Conservation (phyloP, 2,329 filamentous ascomycete species). For the Phialemonium atrogriseum region DNA sequence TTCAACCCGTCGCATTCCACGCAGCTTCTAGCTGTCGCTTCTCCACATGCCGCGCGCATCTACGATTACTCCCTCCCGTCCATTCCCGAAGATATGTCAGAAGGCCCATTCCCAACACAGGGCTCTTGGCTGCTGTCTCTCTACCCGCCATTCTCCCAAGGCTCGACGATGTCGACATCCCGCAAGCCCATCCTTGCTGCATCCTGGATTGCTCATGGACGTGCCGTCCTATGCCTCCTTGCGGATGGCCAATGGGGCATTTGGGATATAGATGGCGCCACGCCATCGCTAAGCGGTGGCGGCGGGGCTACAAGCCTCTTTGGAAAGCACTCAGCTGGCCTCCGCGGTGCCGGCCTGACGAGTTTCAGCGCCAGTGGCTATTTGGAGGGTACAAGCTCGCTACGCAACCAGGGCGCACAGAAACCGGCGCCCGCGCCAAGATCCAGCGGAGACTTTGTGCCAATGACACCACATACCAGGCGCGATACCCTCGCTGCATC, state of each 20-base stretch:
- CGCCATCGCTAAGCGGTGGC: constrained; percentile 25
- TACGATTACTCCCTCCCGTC: constrained; percentile 52
- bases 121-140: constrained; percentile 58
- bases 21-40: constrained; percentile 49
- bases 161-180: constrained; percentile 28
- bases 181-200: constrained; percentile 56
- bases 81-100: constrained; percentile 41
- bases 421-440: constrained; percentile 21
- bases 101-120: constrained; percentile 44
- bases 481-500: constrained; percentile 41
- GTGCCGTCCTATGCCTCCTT: constrained; percentile 49
- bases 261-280: constrained; percentile 56
- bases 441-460: constrained; percentile 45
- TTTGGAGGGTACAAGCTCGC: constrained; percentile 49
- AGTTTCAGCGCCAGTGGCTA: constrained; percentile 50
- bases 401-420: constrained; percentile 35
- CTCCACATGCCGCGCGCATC: constrained; percentile 48
- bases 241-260: constrained; percentile 61
- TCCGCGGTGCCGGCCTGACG: constrained; percentile 50
- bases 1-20: constrained; percentile 53
- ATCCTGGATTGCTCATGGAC: constrained; percentile 52
- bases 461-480: constrained; percentile 56
- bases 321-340: constrained; percentile 40
- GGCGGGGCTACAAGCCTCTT: constrained; percentile 29
- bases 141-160: constrained; percentile 46